Conservation (phyloP, 164 flowering plant species). For the Warburgia ugandensis region DNA sequence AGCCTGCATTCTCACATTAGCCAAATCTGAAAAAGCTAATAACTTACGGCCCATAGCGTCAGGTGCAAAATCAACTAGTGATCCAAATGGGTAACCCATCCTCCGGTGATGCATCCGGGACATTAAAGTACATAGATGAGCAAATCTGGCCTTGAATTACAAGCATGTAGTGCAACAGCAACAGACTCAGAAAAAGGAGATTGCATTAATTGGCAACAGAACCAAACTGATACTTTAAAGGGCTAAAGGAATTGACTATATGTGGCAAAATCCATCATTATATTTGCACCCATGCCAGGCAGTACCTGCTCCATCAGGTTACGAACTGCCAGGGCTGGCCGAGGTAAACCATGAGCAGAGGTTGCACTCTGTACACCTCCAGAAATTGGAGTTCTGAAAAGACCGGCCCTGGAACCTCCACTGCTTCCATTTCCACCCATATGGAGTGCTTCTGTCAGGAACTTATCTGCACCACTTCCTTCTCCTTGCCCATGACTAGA, state of each 20-base stretch:
- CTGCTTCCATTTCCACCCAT: slow-evolving; percentile 24
- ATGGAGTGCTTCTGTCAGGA: slow-evolving; percentile 23
- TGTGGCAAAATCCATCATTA: no score
- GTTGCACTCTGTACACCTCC: slow-evolving; percentile 99
- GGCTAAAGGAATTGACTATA: no score
- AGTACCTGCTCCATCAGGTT: slow-evolving; percentile 99
- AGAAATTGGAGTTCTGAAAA: slow-evolving; percentile 96
- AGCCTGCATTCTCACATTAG: no score
- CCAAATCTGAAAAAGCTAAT: not conserved
- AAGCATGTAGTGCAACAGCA: no score
- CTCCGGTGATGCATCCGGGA: slow-evolving; percentile 97
- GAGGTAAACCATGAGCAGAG: slow-evolving; percentile 94
- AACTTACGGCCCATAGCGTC: slow-evolving; percentile 93
- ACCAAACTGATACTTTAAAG: no score
- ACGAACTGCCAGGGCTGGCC: slow-evolving; percentile 96
- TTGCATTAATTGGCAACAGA: no score
- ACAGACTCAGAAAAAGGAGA: no score
- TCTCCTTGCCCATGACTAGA: slow-evolving; percentile 15
- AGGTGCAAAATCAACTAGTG: slow-evolving; percentile 95
- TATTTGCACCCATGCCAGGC: no score
- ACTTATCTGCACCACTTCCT: slow-evolving; percentile 24
- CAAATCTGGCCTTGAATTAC: slow-evolving; percentile 86
- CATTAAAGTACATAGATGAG: slow-evolving; percentile 96
- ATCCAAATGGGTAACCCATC: slow-evolving; percentile 97
- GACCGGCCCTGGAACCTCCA: slow-evolving; percentile 81